A percentile compares a stretch with the other conserved stretches of the same genome.
Evolutionary conservation across 352 stramenopile species (phyloP).

Genomic region (Globisporangium carolinianum): DNA sequence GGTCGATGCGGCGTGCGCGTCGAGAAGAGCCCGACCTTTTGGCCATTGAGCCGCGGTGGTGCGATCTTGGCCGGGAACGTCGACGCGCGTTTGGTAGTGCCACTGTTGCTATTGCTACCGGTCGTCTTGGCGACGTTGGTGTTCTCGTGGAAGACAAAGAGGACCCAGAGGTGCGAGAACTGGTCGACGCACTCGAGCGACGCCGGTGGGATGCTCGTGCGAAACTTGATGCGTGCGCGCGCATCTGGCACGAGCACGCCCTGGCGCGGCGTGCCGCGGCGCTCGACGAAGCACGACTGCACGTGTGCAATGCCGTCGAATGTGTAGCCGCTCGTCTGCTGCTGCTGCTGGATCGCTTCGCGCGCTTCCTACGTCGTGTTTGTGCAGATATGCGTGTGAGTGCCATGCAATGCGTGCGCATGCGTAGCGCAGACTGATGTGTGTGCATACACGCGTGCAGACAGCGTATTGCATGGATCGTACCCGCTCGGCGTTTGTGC

Average conservation of each 20-base stretch:
- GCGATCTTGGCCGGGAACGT: slow-evolving; percentile 81
- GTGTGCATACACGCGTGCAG: not conserved
- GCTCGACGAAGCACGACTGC: slow-evolving; percentile 81
- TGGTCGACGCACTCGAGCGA: slow-evolving; percentile 78
- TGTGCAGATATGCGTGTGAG: not conserved
- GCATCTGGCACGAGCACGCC: slow-evolving; percentile 61
- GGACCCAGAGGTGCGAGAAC: slow-evolving; percentile 88
- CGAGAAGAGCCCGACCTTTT: slow-evolving; percentile 93
- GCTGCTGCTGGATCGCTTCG: slow-evolving; percentile 53
- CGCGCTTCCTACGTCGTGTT: slow-evolving; percentile 29
- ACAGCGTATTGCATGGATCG: not conserved
- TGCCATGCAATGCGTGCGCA: not conserved
- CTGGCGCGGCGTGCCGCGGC: slow-evolving; percentile 81
- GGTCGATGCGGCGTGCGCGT: slow-evolving; percentile 95
- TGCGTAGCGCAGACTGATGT: not conserved
- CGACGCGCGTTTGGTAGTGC: slow-evolving; percentile 26
- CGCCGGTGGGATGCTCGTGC: slow-evolving; percentile 58
- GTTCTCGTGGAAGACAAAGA: slow-evolving; percentile 91
- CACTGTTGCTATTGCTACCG: not conserved
- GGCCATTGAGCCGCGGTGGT: slow-evolving; percentile 57
- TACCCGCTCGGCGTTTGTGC: slow-evolving; percentile 62
- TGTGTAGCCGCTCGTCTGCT: slow-evolving; percentile 55
- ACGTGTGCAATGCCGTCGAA: slow-evolving; percentile 68
- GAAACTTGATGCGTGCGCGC: slow-evolving; percentile 67
- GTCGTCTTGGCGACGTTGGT: slow-evolving; percentile 62